Percentiles rank a stretch among this genome's conserved stretches.
phyloP scores from a whole-genome alignment of 345 rosid genomes.

The Linum usitatissimum region DNA sequence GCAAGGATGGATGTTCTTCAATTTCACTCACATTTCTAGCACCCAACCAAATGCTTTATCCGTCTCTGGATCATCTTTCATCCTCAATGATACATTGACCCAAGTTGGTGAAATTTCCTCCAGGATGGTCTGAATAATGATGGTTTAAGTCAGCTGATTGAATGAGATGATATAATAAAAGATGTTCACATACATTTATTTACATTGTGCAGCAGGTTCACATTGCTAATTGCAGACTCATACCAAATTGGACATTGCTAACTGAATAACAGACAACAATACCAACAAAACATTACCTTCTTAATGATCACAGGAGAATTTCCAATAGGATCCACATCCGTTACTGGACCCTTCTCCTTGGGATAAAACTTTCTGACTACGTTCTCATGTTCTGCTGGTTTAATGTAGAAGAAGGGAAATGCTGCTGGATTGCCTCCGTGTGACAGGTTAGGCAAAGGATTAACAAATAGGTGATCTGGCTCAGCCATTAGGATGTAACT shows the following conservation, averaged over 20 bases:
- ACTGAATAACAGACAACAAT: background rate
- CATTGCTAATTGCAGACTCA: background rate
- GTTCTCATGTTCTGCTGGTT: conserved; percentile 40
- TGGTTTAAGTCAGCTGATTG: background rate
- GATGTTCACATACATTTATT: conserved; percentile 1
- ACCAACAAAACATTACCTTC: conserved; percentile 31
- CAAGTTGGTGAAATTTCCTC: conserved; percentile 93
- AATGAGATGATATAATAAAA: background rate
- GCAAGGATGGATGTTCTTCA: conserved; percentile 3
- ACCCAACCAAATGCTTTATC: conserved; percentile 98
- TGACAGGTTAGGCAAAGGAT: conserved; percentile 77
- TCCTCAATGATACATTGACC: conserved; percentile 86
- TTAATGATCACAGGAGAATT: conserved; percentile 70
- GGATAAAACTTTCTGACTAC: conserved; percentile 62
- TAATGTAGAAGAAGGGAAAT: conserved; percentile 84
- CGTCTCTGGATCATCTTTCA: conserved; percentile 92
- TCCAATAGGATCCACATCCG: conserved; percentile 59
- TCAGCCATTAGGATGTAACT: conserved; percentile 90
- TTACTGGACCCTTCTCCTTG: conserved; percentile 52
- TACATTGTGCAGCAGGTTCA: background rate
- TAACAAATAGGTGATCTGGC: conserved; percentile 80
- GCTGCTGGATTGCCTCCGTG: conserved; percentile 62
- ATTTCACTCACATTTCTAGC: conserved; percentile 71
- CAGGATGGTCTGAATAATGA: conserved; percentile 41
- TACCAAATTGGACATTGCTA: too few relatives aligned